These are phyloP conservation scores for Aspergillus japonicus DNA, from an alignment of 2,329 filamentous ascomycete species.

Conservation along the genomic window DNA sequence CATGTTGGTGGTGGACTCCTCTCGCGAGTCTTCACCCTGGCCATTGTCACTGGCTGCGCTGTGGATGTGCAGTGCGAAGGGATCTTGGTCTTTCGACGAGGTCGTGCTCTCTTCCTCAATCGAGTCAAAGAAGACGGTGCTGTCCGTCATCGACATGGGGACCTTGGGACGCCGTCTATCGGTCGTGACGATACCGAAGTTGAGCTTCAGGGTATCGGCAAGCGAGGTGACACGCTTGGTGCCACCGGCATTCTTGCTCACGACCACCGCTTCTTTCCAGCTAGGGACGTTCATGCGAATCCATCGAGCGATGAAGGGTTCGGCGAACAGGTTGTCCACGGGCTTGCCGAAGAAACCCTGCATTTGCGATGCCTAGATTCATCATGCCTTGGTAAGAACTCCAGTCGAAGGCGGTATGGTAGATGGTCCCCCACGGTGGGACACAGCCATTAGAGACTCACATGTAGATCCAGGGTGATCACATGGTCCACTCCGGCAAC, in stretches of 20 bases:
- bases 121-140: constrained; percentile 71
- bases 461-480: constrained; percentile 93
- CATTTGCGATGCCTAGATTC: constrained; percentile 77
- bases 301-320: constrained; percentile 93
- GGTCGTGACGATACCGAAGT: constrained; percentile 83
- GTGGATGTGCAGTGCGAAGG: constrained; percentile 30
- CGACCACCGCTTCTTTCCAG: constrained; percentile 88
- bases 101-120: constrained; percentile 46
- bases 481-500: constrained; percentile 96
- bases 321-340: constrained; percentile 94
- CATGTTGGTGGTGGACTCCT: constrained; percentile 23
- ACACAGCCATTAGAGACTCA: constrained; percentile 39
- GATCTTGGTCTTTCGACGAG: constrained; percentile 26
- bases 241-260: constrained; percentile 96
- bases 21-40: constrained; percentile 14
- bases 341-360: constrained; percentile 98
- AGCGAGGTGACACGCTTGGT: constrained; percentile 96
- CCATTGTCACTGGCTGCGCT: constrained; percentile 17
- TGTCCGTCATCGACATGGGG: constrained; percentile 67
- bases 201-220: constrained; percentile 92
- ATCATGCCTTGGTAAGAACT: constrained; percentile 20
- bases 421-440: constrained; percentile 1
- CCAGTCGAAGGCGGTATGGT: constrained; percentile 7
- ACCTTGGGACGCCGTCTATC: constrained; percentile 55
- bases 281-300: constrained; percentile 82